Conservation (phyloP, 2,329 filamentous ascomycete species). For the Colletotrichum higginsianum region DNA sequence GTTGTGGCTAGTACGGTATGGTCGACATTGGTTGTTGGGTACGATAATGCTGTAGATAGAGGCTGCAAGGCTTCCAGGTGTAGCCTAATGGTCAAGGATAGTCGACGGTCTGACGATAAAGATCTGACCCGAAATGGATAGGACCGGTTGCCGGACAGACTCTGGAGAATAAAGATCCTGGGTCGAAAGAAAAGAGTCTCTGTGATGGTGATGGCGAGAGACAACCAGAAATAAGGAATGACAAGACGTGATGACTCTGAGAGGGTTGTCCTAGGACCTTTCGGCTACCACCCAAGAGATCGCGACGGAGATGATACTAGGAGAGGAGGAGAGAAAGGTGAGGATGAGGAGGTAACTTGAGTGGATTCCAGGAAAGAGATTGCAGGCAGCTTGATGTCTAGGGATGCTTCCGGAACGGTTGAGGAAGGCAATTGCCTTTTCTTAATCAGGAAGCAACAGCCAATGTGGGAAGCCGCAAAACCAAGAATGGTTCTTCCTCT, state of each 20-base stretch:
- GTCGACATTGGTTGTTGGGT: background rate
- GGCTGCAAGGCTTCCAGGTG: background rate
- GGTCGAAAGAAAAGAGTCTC: background rate
- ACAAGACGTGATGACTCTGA: background rate
- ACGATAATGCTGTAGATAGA: background rate
- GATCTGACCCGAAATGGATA: background rate
- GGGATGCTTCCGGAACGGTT: background rate
- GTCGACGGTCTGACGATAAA: background rate
- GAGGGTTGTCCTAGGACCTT: conserved; percentile 8
- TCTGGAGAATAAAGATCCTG: background rate
- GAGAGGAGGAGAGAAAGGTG: background rate
- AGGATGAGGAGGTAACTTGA: background rate
- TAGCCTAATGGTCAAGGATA: background rate
- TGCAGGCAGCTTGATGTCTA: background rate
- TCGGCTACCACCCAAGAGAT: conserved; percentile 15
- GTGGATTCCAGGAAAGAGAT: background rate
- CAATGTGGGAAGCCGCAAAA: background rate
- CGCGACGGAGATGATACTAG: background rate
- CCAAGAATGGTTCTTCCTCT: background rate
- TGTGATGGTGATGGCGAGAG: background rate
- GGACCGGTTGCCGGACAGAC: background rate
- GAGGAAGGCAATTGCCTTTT: background rate
- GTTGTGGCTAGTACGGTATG: background rate
- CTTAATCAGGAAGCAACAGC: conserved; percentile 4
- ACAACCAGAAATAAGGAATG: background rate